Evolutionary conservation across 805 yeast genomes (phyloP), one percentile per base, ranked within the genome.

Genomic region (Peterozyma xylosa): DNA sequence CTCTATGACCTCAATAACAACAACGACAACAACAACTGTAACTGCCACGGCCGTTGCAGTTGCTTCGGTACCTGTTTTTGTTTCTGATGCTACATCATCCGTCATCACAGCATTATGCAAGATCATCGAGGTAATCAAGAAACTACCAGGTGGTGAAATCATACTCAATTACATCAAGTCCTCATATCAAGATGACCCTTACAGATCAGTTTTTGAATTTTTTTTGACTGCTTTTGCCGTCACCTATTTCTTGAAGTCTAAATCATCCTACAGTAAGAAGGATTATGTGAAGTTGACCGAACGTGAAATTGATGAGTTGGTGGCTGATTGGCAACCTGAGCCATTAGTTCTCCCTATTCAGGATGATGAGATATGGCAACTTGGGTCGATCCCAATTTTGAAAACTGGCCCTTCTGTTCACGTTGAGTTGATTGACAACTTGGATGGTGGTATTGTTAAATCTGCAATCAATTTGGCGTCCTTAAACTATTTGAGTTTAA

Each of bases 171-270:
- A 93, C 62, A 82, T 93, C 55, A 73, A 73, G 50, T 80, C 89
- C 11, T 88, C 97, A 2, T 90, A 90, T 60, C 89, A 88, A 60
- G 79, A 93, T 63, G 99, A 93, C 61, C 99, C 99, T 1, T 74
- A 88, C 48, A 77, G 99, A 55, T 86, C 98, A 0, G 57, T 87
- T 7, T 70, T 93, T 43, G 99, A 93, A 64, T 61, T 85, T 33
- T 68, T 80, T 14, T 70, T 93, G 53, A 76, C 89, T 32, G 59
- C 89, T 11, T 85, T 90, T 61, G 98, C 96, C 3, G 67, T 89
- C 48, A 73, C 84, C 51, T 93, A 93, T 66, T 89, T 91, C 53
- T 62, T 78, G 60, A 86, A 84, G 46, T 82, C 84, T 35, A 85
- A 79, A 67, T 84, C 80, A 60, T 83, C 84, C 52, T 86, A 77